These are phyloP conservation scores for Talaromyces sp. DNA, from an alignment of 2,329 filamentous ascomycete species.

Conservation along the genomic window DNA sequence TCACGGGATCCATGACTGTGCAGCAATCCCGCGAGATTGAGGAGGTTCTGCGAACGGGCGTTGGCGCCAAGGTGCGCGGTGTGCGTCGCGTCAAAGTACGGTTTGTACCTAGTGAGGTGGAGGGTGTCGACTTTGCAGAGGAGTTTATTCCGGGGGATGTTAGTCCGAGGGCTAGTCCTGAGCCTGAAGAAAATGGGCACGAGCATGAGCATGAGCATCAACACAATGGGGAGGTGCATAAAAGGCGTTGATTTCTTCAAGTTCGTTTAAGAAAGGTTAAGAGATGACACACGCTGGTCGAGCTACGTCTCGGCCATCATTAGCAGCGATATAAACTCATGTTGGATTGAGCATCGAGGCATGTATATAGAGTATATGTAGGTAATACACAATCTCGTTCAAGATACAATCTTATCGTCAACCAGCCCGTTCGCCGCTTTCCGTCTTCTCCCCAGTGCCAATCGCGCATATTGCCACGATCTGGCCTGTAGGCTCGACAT, in stretches of 20 bases:
- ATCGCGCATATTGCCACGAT: too few species aligned
- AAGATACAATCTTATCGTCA: too few species aligned
- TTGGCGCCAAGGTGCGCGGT: slow-evolving; percentile 76
- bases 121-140: slow-evolving; percentile 62
- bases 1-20: slow-evolving; percentile 74
- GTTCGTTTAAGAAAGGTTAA: neutral
- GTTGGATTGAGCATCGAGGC: neutral
- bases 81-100: slow-evolving; percentile 79
- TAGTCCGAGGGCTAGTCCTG: slow-evolving; percentile 55
- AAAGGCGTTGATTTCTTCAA: slow-evolving; percentile 9
- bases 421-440: too few species aligned
- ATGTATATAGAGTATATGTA: neutral
- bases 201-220: slow-evolving; percentile 31
- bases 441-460: too few species aligned
- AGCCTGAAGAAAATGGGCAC: slow-evolving; percentile 52
- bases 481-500: too few species aligned
- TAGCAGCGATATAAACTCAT: neutral
- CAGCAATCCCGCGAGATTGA: slow-evolving; percentile 68
- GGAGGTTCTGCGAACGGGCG: slow-evolving; percentile 64
- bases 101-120: slow-evolving; percentile 69
- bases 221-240: slow-evolving; percentile 9
- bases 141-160: slow-evolving; percentile 72
- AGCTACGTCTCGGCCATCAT: neutral
- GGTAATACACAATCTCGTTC: neutral
- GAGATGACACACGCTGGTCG: neutral